Evolutionary conservation across 495 filamentous ascomycete genomes (phyloP), one percentile per base, ranked within the genome.

Genomic region (Annulohypoxylon stygium): DNA sequence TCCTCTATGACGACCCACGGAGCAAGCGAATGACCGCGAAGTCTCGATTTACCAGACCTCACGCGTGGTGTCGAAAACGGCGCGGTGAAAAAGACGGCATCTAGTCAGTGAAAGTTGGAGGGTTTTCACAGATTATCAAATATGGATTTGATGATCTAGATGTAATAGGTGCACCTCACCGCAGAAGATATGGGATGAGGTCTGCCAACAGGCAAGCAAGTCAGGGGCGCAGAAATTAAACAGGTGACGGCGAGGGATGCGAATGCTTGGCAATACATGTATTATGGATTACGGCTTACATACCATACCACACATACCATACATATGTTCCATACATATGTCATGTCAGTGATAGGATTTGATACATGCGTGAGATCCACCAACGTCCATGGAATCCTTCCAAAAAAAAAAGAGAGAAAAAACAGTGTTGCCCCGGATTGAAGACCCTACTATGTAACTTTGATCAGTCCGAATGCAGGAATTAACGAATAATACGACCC

Each of bases 281-380:
- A 72, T 73, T 60, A 67, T 57, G 53, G 53, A 37, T 65, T 73
- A 64, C 51, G 58, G 36, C 39, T 60, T 60, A 50, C 64, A 41
- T 66, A 30, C 30, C 30, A 30, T 30, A 30, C 30, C 30, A 30
- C 30, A 30, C 30, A 30, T 30, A n/a, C 45, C 30, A 4, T 30
- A 6, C 30, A 30, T 30, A 30, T 30, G 30, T 30, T 30, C 30
- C 26, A 50, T 30, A 61, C 18, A 59, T 53, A 54, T 54, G 41
- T 18, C 59, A 25, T 65, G 53, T 39, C 43, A 65, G 51, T 67
- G 67, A 70, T 55, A 51, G 71, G 71, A 74, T 61, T 48, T 62
- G 58, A 67, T 54, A 70, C 59, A 60, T 67, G 63, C 58, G 62
- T 67, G 25, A n/a, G 67, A 65, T 70, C 63, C 67, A 59, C 67